Evolutionary conservation across 768 basidiomycete genomes (phyloP), one percentile per base, ranked within the genome.

Genomic region (Kwoniella europaea): DNA sequence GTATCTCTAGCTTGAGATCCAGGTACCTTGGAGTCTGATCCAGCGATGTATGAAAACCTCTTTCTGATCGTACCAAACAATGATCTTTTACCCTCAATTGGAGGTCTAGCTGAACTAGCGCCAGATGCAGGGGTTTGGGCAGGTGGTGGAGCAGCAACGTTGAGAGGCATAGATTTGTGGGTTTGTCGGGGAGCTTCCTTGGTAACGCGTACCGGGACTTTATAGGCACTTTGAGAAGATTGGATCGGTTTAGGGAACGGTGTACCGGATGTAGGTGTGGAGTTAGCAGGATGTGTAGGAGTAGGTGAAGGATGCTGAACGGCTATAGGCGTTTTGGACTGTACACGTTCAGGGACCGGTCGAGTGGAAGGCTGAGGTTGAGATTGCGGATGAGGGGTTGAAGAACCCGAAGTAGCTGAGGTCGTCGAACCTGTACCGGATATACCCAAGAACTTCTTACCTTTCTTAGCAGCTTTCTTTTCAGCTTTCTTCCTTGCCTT

Each of bases 401-500:
- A 55, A 43, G 59, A 61, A 27, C 57, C 57, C 12, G 57, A 58
- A 7, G 35, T 41, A 10, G 41, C 43, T 12, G 59, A n/a, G 15
- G 59, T 4, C 3, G 59, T 27, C 7, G 59, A 43, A 43, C 9
- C n/a, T n/a, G 59, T 61, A 50, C 46, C 46, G 3, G 42, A 43
- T 61, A 22, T 43, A 43, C 59, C 59, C 10, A 61, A 61, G n/a
- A 63, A 42, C 53, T 64, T 70, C 42, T 65, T 68, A 15, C 24
- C 62, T 57, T 61, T 60, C 68, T 70, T 70, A 16, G 42, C 29
- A 29, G 56, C 54, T 52, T 63, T 63, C 63, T 73, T 69, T 56
- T 79, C 75, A 27, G 64, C 68, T 67, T 75, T 77, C 66, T 42
- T 24, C 41, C 41, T 68, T 29, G 59, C 74, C 69, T 80, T 80